These are phyloP conservation scores for Chernovozyma aurita DNA, from an alignment of 1,139 yeast genomes.

Conservation along the genomic window DNA sequence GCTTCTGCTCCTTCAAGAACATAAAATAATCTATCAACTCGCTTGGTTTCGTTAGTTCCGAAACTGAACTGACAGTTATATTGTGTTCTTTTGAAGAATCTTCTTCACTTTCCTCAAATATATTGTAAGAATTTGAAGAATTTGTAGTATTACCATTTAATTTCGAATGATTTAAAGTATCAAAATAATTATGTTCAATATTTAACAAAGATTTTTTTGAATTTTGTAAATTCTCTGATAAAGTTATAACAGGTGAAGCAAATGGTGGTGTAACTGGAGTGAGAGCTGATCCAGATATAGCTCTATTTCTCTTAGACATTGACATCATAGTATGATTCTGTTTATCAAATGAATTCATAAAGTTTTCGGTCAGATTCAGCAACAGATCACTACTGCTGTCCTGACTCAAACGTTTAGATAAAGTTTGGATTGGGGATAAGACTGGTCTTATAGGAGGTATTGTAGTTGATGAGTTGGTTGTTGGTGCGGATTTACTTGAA, in stretches of 20 bases:
- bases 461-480: constrained; percentile 7
- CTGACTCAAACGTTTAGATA: constrained; percentile 12
- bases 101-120: constrained; percentile 1
- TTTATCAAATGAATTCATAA: constrained; percentile 4
- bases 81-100: neutral
- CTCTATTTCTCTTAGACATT: constrained; percentile 6
- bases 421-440: constrained; percentile 9
- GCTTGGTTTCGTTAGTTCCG: constrained; percentile 23
- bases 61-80: constrained; percentile 14
- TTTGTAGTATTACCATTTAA: constrained; percentile 1
- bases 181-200: constrained; percentile 38
- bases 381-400: constrained; percentile 14
- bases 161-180: constrained; percentile 12
- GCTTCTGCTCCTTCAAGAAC: constrained; percentile 29
- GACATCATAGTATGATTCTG: neutral
- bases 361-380: neutral
- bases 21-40: constrained; percentile 30
- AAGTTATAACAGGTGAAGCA: constrained; percentile 38
- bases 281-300: constrained; percentile 7
- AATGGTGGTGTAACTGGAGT: constrained; percentile 33
- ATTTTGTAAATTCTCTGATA: constrained; percentile 32
- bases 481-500: constrained; percentile 10
- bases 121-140: constrained; percentile 1
- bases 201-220: constrained; percentile 26
- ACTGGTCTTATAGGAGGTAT: constrained; percentile 5